Evolutionary conservation across 2,329 filamentous ascomycete species (phyloP).

Genomic region (Coniochaeta prunicola): DNA sequence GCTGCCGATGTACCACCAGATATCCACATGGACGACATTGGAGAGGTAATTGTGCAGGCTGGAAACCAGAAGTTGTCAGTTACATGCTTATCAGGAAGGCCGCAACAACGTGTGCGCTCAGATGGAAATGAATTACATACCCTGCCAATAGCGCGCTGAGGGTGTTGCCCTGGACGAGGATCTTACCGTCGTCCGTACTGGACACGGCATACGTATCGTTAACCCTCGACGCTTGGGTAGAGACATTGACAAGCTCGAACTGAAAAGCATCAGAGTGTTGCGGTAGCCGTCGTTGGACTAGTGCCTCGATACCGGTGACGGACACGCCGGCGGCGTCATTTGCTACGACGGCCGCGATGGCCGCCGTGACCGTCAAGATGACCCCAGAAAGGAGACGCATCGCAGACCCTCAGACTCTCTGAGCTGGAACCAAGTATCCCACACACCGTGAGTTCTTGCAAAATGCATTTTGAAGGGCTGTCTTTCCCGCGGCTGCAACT

Average conservation of each 20-base stretch:
- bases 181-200: slow-evolving; percentile 13
- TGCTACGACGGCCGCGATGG: not conserved
- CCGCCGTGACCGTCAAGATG: not conserved
- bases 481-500: not conserved
- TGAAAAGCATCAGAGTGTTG: slow-evolving; percentile 1
- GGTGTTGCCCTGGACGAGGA: slow-evolving; percentile 24
- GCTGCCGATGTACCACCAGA: slow-evolving; percentile 39
- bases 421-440: not conserved
- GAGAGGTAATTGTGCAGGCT: slow-evolving; percentile 33
- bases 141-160: slow-evolving; percentile 24
- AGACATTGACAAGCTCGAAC: slow-evolving; percentile 3
- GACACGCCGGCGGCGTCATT: not conserved
- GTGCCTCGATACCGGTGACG: slow-evolving; percentile 3
- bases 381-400: not conserved
- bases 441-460: not conserved
- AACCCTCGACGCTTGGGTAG: not conserved
- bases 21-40: slow-evolving; percentile 32
- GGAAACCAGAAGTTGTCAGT: not conserved
- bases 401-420: not conserved
- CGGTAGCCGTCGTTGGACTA: slow-evolving; percentile 6
- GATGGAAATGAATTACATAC: slow-evolving; percentile 12
- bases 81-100: not conserved
- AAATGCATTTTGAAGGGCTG: not conserved
- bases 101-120: not conserved
- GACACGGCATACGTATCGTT: slow-evolving; percentile 4